phyloP scores from a whole-genome alignment of 2,329 filamentous ascomycete species.

The Ustilaginoidea virens region DNA sequence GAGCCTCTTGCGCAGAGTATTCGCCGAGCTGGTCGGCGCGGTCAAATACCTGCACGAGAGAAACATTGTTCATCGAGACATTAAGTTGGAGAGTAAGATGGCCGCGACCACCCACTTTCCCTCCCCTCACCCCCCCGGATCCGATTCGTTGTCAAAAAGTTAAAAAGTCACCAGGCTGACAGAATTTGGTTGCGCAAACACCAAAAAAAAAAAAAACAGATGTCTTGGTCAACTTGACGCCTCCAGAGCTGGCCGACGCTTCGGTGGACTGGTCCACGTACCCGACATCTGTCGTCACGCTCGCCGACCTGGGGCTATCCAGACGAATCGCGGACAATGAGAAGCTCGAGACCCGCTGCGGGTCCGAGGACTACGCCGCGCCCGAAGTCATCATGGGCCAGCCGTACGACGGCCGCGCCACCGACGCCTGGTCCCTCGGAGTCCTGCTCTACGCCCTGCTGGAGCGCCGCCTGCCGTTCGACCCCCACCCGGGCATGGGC shows the following conservation, averaged over 20 bases:
- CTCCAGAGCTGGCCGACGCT: slow-evolving; percentile 46
- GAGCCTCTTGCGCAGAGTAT: slow-evolving; percentile 64
- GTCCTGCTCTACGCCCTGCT: slow-evolving; percentile 87
- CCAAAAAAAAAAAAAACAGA: no score
- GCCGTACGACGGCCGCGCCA: slow-evolving; percentile 80
- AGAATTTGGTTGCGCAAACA: no score
- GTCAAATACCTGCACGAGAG: slow-evolving; percentile 73
- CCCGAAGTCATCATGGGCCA: slow-evolving; percentile 94
- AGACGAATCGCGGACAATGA: slow-evolving; percentile 74
- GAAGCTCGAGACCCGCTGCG: slow-evolving; percentile 83
- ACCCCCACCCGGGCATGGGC: slow-evolving; percentile 67
- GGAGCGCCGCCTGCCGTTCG: slow-evolving; percentile 86
- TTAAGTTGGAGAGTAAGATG: slow-evolving; percentile 81
- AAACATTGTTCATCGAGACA: slow-evolving; percentile 87
- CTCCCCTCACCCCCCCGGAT: no score
- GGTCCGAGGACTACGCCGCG: slow-evolving; percentile 92
- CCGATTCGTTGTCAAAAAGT: no score
- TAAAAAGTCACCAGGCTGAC: no score
- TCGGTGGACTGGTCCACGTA: slow-evolving; percentile 57
- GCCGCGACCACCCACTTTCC: background rate
- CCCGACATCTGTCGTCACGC: slow-evolving; percentile 68
- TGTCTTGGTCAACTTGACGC: slow-evolving; percentile 74
- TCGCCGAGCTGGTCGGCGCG: slow-evolving; percentile 75
- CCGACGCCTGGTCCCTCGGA: slow-evolving; percentile 89
- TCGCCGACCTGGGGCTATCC: slow-evolving; percentile 85